Conservation (phyloP, 176 grass and related monocot species). For the Bromus sterilis region DNA sequence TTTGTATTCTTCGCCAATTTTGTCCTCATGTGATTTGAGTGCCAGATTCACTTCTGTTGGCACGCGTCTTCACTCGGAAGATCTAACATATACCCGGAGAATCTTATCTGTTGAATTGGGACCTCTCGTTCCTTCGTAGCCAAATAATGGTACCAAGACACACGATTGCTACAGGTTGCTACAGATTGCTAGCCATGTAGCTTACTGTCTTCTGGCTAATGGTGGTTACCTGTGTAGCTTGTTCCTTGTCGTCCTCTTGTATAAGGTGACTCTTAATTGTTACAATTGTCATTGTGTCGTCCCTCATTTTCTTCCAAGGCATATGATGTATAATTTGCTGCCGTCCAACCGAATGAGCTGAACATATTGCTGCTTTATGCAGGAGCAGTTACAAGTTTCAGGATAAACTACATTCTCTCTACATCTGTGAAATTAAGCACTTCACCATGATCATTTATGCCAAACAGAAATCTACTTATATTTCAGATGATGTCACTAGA, state of each 20-base stretch:
- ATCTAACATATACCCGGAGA: not conserved
- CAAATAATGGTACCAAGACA: not conserved
- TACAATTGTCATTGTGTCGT: not conserved
- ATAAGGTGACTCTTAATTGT: not conserved
- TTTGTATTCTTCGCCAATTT: not conserved
- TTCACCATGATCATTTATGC: not conserved
- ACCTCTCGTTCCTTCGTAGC: not conserved
- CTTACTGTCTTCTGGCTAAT: not conserved
- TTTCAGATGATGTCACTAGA: not conserved
- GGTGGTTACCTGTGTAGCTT: not conserved
- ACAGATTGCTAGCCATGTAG: not conserved
- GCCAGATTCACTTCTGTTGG: not conserved
- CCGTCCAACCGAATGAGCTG: not conserved
- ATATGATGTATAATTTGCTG: not conserved
- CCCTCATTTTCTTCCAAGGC: not conserved
- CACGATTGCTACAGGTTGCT: not conserved
- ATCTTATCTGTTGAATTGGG: constrained; percentile 9
- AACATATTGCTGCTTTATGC: not conserved
- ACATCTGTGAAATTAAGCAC: not conserved
- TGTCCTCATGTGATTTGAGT: constrained; percentile 6
- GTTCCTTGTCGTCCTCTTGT: not conserved
- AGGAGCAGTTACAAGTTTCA: not conserved
- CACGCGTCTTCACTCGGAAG: not conserved
- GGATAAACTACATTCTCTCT: not conserved
- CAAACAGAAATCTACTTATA: not conserved